These are phyloP conservation scores for Candida nitratophila DNA, from an alignment of 805 yeast genomes.

Conservation along the genomic window DNA sequence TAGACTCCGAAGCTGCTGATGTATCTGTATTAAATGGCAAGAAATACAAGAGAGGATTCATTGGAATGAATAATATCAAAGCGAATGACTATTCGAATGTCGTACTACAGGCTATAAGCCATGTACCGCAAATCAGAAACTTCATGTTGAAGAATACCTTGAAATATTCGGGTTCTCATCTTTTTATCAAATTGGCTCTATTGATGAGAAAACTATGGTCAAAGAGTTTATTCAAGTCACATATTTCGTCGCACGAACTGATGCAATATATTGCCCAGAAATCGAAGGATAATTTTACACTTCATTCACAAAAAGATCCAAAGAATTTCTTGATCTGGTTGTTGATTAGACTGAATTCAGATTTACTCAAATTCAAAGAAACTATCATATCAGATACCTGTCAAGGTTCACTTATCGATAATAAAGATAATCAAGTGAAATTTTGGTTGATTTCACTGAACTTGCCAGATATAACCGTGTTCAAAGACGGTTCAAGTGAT, in stretches of 20 bases:
- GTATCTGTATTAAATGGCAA: slow-evolving; percentile 38
- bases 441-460: slow-evolving; percentile 55
- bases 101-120: slow-evolving; percentile 48
- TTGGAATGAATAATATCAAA: slow-evolving; percentile 54
- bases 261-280: slow-evolving; percentile 38
- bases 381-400: slow-evolving; percentile 30
- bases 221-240: slow-evolving; percentile 45
- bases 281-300: slow-evolving; percentile 37
- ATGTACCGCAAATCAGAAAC: slow-evolving; percentile 44
- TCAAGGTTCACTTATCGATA: slow-evolving; percentile 43
- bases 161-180: slow-evolving; percentile 9
- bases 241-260: slow-evolving; percentile 63
- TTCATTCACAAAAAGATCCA: slow-evolving; percentile 41
- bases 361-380: slow-evolving; percentile 12
- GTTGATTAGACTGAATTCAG: slow-evolving; percentile 36
- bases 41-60: slow-evolving; percentile 51
- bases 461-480: slow-evolving; percentile 51
- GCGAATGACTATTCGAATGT: slow-evolving; percentile 52
- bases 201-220: slow-evolving; percentile 62
- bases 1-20: slow-evolving; percentile 17
- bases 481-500: slow-evolving; percentile 36
- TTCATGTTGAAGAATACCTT: slow-evolving; percentile 26
- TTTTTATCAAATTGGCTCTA: slow-evolving; percentile 37
- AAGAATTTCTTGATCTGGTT: slow-evolving; percentile 55
- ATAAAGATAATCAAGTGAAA: slow-evolving; percentile 19